Conservation (phyloP, 1,284 basidiomycete species). For the Peniophora sp. region DNA sequence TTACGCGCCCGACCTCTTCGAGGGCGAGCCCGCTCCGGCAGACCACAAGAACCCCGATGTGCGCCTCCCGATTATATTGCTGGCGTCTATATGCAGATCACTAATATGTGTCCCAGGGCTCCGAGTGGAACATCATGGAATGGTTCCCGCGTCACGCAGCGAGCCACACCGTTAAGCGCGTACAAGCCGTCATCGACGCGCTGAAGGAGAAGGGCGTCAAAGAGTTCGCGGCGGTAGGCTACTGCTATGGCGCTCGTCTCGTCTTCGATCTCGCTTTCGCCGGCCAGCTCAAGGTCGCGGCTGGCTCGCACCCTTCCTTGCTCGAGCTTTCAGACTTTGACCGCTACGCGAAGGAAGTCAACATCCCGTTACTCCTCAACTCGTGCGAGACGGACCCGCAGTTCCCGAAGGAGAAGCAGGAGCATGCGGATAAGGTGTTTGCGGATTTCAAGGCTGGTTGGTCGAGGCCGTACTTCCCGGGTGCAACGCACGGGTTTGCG, state of each 20-base stretch:
- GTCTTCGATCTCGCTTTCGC: constrained; percentile 66
- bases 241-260: constrained; percentile 65
- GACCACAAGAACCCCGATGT: constrained; percentile 30
- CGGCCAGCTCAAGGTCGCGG: constrained; percentile 42
- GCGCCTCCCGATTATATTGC: constrained; percentile 14
- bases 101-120: constrained; percentile 3
- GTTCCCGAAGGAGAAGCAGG: constrained; percentile 42
- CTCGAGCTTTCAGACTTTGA: constrained; percentile 55
- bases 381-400: constrained; percentile 44
- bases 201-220: constrained; percentile 54
- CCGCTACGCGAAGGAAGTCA: constrained; percentile 40
- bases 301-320: constrained; percentile 62
- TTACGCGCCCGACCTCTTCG: constrained; percentile 50
- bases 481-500: constrained; percentile 48
- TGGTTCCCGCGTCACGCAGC: constrained; percentile 46
- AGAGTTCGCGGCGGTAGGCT: constrained; percentile 54
- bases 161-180: constrained; percentile 36
- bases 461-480: constrained; percentile 33
- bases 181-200: constrained; percentile 51
- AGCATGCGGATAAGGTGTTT: constrained; percentile 47
- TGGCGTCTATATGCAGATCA: not conserved
- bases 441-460: constrained; percentile 41
- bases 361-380: constrained; percentile 56
- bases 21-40: constrained; percentile 46
- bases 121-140: constrained; percentile 30